Base-by-base conservation (phyloP, 306 rosid species). In the Cucumis hystrix region DNA sequence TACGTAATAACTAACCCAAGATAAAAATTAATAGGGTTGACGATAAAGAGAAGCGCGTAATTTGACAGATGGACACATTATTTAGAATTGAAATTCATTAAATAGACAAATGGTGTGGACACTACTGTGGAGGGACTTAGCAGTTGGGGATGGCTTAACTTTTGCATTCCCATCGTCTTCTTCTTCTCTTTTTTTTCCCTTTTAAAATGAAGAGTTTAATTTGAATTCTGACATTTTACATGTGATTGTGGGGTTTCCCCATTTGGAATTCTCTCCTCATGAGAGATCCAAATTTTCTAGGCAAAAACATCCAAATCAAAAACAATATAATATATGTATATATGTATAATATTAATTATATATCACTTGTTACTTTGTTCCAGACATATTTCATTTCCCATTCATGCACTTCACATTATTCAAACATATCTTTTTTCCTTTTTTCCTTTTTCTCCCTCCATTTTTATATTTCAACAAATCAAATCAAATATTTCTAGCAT, bases 161-260 rank as follows among this genome's bases (percentile, higher is more conserved):
- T 23, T 60, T 55, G 17, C 66, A 25, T 60, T 60, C 37, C 37
- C 37, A 60, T 28, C 23, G 0, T 39, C 5, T 39, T 39, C 5
- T 39, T 47, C 11, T 43, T 45, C 4, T 39, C 5, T 39, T 39
- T 39, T 39, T 47, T 13, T 43, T 45, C 4, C 54, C 65, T 15
- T 33, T 63, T 33, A 33, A 63, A 63, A 33, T 33, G 73, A 40
- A 25, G 25, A 37, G 72, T 66, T 66, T 28, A 28, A 28, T 28
- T 28, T 37, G 52, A 39, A 37, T 25, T 86, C 98, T 88, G 98
- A 88, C 96, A 87, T 23, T 82, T 87, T 76, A 86, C 97, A 93
- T 88, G 96, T 93, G 97, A 83, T 3, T 21, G 82, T 89, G 90
- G 97, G 90, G 85, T 84, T 89, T 83, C 81, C 20, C 56, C 71